Evolutionary conservation across 352 stramenopile species (phyloP).

Genomic region (Peronosclerospora sorghi): DNA sequence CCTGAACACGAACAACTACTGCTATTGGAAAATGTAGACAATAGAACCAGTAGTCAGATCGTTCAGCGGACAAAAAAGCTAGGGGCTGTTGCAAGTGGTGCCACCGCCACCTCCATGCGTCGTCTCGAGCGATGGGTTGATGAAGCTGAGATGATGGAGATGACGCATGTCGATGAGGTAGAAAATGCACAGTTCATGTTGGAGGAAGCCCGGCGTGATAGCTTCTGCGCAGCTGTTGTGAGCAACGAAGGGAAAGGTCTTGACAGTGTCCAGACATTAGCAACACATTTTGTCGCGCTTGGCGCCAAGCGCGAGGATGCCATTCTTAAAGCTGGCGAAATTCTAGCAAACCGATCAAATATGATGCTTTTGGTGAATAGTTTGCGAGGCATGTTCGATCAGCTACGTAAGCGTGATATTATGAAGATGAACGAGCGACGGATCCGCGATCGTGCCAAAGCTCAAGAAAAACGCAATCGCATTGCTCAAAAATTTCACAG

Average conservation of each 20-base stretch:
- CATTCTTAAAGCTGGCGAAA: constrained; percentile 67
- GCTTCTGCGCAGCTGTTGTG: constrained; percentile 47
- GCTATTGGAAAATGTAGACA: constrained; percentile 16
- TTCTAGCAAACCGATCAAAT: constrained; percentile 70
- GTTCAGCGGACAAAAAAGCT: constrained; percentile 16
- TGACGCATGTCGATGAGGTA: constrained; percentile 65
- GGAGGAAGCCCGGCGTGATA: constrained; percentile 49
- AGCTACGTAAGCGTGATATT: constrained; percentile 57
- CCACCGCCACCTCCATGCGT: constrained; percentile 27
- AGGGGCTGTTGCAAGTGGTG: constrained; percentile 8
- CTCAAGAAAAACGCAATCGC: constrained; percentile 46
- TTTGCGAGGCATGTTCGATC: constrained; percentile 56
- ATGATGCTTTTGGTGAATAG: constrained; percentile 62
- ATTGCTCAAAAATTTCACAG: constrained; percentile 53
- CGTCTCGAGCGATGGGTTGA: constrained; percentile 53
- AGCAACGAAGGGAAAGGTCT: constrained; percentile 43
- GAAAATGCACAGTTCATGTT: constrained; percentile 59
- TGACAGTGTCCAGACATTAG: constrained; percentile 52
- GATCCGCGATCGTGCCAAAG: constrained; percentile 42
- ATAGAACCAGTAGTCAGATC: constrained; percentile 17
- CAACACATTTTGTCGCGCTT: constrained; percentile 51
- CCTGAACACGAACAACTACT: constrained; percentile 25
- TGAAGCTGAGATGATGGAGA: constrained; percentile 49
- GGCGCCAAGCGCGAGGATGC: constrained; percentile 50
- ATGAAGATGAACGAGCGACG: constrained; percentile 70